Percentiles rank a stretch among this genome's conserved stretches.
Conservation (phyloP, 768 basidiomycete species). For the Xerocomellus amylosporus region DNA sequence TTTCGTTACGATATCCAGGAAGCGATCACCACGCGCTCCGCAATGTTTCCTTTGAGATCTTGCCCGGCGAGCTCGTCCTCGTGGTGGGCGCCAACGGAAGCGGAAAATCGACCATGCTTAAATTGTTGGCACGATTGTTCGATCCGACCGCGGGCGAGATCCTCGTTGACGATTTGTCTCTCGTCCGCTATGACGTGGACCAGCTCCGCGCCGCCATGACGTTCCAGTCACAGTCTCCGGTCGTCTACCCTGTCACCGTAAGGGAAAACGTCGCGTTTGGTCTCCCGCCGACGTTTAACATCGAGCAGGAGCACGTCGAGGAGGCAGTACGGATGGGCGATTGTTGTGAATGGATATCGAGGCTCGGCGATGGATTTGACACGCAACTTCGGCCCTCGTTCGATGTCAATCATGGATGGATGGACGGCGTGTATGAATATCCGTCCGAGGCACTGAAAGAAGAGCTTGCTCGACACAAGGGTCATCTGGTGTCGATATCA, state of each 20-base stretch:
- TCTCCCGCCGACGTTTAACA: constrained; percentile 10
- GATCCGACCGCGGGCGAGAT: constrained; percentile 44
- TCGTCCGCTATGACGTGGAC: constrained; percentile 35
- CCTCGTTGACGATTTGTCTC: constrained; percentile 42
- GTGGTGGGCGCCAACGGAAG: constrained; percentile 31
- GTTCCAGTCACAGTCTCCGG: constrained; percentile 49
- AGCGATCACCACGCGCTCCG: constrained; percentile 20
- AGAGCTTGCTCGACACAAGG: constrained; percentile 23
- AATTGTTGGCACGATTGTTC: constrained; percentile 49
- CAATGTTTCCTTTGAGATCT: constrained; percentile 28
- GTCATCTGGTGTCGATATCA: constrained; percentile 23
- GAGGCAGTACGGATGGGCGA: constrained; percentile 34
- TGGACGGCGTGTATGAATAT: constrained; percentile 16
- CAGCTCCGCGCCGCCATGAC: constrained; percentile 46
- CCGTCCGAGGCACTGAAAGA: constrained; percentile 21
- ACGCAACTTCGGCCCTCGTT: constrained; percentile 32
- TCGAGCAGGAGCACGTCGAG: constrained; percentile 20
- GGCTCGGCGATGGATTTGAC: constrained; percentile 30
- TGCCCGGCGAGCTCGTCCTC: constrained; percentile 30
- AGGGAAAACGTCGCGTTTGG: constrained; percentile 42
- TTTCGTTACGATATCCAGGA: constrained; percentile 26
- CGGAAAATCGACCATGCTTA: constrained; percentile 38
- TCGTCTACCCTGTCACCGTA: constrained; percentile 47
- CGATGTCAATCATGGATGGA: constrained; percentile 19
- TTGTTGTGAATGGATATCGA: constrained; percentile 33